Percentiles rank a stretch among this genome's conserved stretches.
phyloP scores from a whole-genome alignment of 805 yeast species.

The Lachancea fermentati region DNA sequence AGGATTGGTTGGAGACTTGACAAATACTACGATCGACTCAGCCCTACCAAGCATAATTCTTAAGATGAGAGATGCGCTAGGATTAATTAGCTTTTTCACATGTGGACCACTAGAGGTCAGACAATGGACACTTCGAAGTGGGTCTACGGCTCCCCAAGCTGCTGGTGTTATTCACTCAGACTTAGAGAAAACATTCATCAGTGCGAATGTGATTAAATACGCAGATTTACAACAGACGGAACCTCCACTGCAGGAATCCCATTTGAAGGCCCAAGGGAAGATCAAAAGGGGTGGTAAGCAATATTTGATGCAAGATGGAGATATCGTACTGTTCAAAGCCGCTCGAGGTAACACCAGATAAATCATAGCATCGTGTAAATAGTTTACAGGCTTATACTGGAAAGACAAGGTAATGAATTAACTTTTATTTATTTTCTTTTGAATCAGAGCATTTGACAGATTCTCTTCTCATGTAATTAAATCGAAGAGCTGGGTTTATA shows the following conservation, averaged over 20 bases:
- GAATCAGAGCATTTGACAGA: conserved; percentile 36
- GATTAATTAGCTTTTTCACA: conserved; percentile 77
- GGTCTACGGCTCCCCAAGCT: conserved; percentile 78
- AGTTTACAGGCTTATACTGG: not conserved
- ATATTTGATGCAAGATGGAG: conserved; percentile 80
- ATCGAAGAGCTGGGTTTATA: conserved; percentile 41
- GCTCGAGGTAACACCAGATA: conserved; percentile 52
- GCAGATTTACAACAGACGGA: conserved; percentile 41
- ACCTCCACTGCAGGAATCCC: conserved; percentile 24
- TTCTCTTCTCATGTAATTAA: conserved; percentile 29
- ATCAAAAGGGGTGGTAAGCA: conserved; percentile 54
- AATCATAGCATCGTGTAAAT: conserved; percentile 7
- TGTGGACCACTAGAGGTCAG: conserved; percentile 81
- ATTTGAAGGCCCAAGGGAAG: conserved; percentile 24
- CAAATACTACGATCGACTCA: conserved; percentile 33
- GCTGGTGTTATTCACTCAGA: conserved; percentile 90
- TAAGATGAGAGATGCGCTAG: conserved; percentile 61
- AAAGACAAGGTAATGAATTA: not conserved
- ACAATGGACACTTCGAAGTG: conserved; percentile 81
- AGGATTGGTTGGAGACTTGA: conserved; percentile 28
- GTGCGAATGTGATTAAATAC: conserved; percentile 68
- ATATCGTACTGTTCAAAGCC: conserved; percentile 67
- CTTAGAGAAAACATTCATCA: conserved; percentile 71
- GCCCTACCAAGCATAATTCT: conserved; percentile 59
- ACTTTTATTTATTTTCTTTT: conserved; percentile 1